Percentiles rank a stretch among this genome's conserved stretches.
Conservation (phyloP, 129 eudicot genomes). For the Flaveria linearis region DNA sequence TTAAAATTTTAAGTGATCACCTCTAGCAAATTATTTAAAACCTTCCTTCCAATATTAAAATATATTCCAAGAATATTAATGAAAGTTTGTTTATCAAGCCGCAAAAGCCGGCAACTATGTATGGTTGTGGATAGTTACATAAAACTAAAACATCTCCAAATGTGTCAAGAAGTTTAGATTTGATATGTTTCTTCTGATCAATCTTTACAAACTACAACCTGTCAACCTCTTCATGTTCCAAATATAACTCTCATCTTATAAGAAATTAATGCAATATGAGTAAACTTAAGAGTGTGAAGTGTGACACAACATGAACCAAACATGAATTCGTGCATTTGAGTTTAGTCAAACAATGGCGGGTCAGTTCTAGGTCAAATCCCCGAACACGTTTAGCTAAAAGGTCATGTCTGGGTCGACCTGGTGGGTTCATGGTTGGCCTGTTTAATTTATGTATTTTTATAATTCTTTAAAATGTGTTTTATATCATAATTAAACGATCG, state of each 20-base stretch:
- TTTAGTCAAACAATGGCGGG: no score
- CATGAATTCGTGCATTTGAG: no score
- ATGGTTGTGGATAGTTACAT: constrained; percentile 90
- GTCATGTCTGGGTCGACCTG: no score
- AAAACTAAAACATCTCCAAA: constrained; percentile 86
- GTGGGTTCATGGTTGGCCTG: no score
- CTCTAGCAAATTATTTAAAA: constrained; percentile 75
- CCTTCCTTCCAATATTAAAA: constrained; percentile 80
- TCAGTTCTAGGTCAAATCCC: no score
- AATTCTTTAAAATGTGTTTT: no score
- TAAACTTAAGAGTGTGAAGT: background rate
- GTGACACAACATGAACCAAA: background rate
- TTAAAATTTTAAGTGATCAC: constrained; percentile 34
- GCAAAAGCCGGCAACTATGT: constrained; percentile 82
- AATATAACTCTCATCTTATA: constrained; percentile 11
- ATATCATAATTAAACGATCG: no score
- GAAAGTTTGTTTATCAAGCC: constrained; percentile 82
- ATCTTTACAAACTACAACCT: constrained; percentile 44
- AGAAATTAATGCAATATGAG: background rate
- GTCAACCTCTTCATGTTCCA: constrained; percentile 71
- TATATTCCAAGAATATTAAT: constrained; percentile 76
- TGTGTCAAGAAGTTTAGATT: constrained; percentile 50
- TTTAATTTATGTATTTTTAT: no score
- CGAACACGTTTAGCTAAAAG: no score
- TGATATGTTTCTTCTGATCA: constrained; percentile 61